Conservation (phyloP, 2,329 filamentous ascomycete species). For the Chaetomium sp. region DNA sequence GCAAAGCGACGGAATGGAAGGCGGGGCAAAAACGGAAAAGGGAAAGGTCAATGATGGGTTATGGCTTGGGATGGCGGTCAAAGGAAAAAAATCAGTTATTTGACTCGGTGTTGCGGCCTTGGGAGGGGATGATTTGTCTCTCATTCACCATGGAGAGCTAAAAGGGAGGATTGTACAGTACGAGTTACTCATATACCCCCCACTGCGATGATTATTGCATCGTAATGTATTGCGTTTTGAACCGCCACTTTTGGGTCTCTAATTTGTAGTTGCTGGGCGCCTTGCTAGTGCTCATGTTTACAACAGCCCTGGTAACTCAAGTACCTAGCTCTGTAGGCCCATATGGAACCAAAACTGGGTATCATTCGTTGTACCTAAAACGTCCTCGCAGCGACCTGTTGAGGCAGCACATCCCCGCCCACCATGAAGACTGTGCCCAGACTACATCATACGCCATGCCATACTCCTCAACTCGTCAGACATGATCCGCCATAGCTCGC, state of each 20-base stretch:
- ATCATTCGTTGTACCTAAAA: slow-evolving; percentile 16
- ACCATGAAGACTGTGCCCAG: too few relatives aligned
- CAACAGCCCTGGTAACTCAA: too few relatives aligned
- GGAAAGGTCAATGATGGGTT: not conserved
- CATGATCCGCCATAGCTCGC: not conserved
- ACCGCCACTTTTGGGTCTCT: not conserved
- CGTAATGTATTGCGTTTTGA: not conserved
- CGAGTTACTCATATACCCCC: slow-evolving; percentile 33
- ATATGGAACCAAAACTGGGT: slow-evolving; percentile 14
- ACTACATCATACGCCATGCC: too few relatives aligned
- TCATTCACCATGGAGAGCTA: not conserved
- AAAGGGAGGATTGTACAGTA: slow-evolving; percentile 23
- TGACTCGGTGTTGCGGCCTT: too few relatives aligned
- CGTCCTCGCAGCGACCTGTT: not conserved
- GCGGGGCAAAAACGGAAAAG: too few relatives aligned
- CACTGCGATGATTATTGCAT: slow-evolving; percentile 17
- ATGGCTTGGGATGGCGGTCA: slow-evolving; percentile 8
- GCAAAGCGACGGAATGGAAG: too few relatives aligned
- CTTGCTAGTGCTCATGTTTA: not conserved
- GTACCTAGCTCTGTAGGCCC: too few relatives aligned
- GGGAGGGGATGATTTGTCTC: too few relatives aligned
- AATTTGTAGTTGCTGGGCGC: not conserved
- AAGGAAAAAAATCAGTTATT: slow-evolving; percentile 11
- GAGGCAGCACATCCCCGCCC: not conserved
- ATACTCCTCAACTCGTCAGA: not conserved